These are phyloP conservation scores for Fallopia convolvulus DNA, from an alignment of 148 eudicot species.

Conservation along the genomic window DNA sequence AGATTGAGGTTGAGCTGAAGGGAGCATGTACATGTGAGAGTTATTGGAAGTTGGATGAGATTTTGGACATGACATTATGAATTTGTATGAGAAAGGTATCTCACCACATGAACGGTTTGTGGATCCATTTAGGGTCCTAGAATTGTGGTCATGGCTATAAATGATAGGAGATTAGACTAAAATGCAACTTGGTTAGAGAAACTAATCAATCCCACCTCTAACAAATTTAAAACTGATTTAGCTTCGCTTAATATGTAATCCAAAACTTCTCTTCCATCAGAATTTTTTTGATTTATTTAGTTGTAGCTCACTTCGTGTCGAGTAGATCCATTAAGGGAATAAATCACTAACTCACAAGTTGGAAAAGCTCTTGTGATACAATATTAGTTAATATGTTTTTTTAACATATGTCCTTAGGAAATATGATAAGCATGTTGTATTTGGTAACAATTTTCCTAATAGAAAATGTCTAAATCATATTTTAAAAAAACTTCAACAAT, in stretches of 20 bases:
- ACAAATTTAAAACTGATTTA: neutral
- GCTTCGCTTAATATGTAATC: neutral
- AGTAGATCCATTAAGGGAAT: too few relatives aligned
- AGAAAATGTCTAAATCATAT: too few relatives aligned
- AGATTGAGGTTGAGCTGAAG: neutral
- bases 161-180: neutral
- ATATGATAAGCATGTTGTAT: too few relatives aligned
- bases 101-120: neutral
- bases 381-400: too few relatives aligned
- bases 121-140: neutral
- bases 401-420: too few relatives aligned
- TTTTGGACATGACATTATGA: neutral
- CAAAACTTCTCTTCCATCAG: neutral
- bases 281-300: too few relatives aligned
- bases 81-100: neutral
- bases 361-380: too few relatives aligned
- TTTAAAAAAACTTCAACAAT: too few relatives aligned
- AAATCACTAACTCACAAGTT: too few relatives aligned
- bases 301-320: too few relatives aligned
- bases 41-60: neutral
- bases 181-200: neutral
- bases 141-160: neutral
- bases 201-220: neutral
- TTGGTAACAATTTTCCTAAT: too few relatives aligned
- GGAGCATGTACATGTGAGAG: conserved; percentile 8